Base-by-base conservation (phyloP, 768 basidiomycete species). In the Strobilomyces confusus region DNA sequence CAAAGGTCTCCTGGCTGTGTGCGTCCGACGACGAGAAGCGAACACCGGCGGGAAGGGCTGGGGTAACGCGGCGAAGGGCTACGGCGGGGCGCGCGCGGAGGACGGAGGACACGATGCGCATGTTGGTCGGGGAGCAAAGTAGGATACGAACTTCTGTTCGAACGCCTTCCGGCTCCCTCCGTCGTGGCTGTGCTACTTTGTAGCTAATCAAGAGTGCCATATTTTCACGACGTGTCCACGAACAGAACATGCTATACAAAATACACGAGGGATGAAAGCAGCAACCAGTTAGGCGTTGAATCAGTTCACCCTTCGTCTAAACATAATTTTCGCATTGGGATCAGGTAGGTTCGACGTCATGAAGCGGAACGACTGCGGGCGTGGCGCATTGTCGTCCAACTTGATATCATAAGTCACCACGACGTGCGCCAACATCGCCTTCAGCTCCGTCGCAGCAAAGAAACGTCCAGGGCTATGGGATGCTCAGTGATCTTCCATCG, bases 1-100 rank as follows among this genome's bases (percentile, higher is more conserved):
- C 95, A 73, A 92, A 98, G 17, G 89, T 81, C 76, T 98, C 95
- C 71, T 92, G 86, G 57, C 85, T 82, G 73, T 92, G 92, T 37
- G 79, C 81, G 67, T 73, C 74, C 44, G 81, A 77, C 38, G 75
- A 73, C 30, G 72, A 69, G 50, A 72, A 72, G 26, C 71, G 69
- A 23, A 63, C 55, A 5, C 57, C 46, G 23, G 56, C 22, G 1
- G 58, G 29, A 63, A 85, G 82, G 57, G 75, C 65, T 63, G 81
- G 70, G 42, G 79, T 75, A 23, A 70, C 57, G 55, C 77, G 71
- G 64, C 73, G 68, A 57, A 71, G 63, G 56, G 64, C 59, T 49
- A 71, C 66, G 51, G 75, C 61, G 49, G 84, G 80, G 58, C 83
- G 80, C 48, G 80, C 77, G 60, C 86, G 86, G 67, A 89, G 76